Evolutionary conservation across 2,329 filamentous ascomycete genomes (phyloP).

Genomic region (Monilinia laxa): DNA sequence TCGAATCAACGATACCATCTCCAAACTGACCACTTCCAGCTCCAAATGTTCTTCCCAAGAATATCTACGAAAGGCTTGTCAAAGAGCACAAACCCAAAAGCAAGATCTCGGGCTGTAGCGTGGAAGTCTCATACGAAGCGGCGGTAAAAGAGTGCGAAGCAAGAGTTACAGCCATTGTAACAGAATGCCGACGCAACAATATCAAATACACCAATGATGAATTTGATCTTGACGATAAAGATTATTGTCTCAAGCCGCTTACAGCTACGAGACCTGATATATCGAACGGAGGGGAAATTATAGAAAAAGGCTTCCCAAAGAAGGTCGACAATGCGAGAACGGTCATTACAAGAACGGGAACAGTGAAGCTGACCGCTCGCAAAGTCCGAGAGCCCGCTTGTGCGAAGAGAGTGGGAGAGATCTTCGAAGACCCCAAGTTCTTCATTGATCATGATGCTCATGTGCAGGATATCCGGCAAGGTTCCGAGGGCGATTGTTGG

Average conservation of each 20-base stretch:
- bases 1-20: not conserved
- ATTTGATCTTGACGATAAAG: constrained; percentile 68
- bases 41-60: constrained; percentile 16
- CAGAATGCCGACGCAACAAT: constrained; percentile 69
- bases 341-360: constrained; percentile 24
- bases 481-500: constrained; percentile 81
- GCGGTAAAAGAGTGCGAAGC: constrained; percentile 65
- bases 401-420: constrained; percentile 66
- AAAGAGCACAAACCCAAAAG: not conserved
- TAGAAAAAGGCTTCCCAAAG: not conserved
- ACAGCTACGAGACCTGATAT: constrained; percentile 1
- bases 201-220: constrained; percentile 78
- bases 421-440: constrained; percentile 75
- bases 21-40: constrained; percentile 7
- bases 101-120: not conserved
- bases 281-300: not conserved
- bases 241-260: constrained; percentile 26
- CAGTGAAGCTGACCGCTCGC: constrained; percentile 14
- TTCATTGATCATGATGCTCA: constrained; percentile 70
- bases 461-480: constrained; percentile 77
- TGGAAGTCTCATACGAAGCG: constrained; percentile 65
- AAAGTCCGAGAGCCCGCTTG: constrained; percentile 30
- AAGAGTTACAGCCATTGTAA: constrained; percentile 58
- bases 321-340: constrained; percentile 1
- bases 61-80: constrained; percentile 7